Conservation (phyloP, 2,329 filamentous ascomycete genomes). For the Fusarium napiforme region DNA sequence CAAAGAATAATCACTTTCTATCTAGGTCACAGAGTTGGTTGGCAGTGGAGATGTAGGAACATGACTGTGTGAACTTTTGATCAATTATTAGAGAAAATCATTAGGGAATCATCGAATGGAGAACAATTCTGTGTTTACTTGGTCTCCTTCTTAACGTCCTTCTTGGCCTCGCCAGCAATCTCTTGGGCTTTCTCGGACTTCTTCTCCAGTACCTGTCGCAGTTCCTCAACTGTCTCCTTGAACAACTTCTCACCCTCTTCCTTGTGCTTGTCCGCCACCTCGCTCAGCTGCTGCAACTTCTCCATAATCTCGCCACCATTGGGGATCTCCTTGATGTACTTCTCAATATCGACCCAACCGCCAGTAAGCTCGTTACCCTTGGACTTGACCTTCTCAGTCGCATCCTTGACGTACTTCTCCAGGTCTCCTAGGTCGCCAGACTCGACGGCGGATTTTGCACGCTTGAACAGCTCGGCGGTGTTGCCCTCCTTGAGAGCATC, state of each 20-base stretch:
- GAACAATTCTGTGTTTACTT: slow-evolving; percentile 47
- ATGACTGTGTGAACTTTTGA: slow-evolving; percentile 7
- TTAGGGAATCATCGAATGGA: slow-evolving; percentile 16
- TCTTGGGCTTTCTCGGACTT: slow-evolving; percentile 67
- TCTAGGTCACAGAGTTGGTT: neutral
- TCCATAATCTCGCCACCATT: slow-evolving; percentile 71
- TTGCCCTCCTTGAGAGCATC: slow-evolving; percentile 76
- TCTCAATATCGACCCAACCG: slow-evolving; percentile 63
- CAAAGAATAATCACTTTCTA: neutral
- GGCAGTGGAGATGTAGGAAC: neutral
- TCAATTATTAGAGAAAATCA: slow-evolving; percentile 24
- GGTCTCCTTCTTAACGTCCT: slow-evolving; percentile 59
- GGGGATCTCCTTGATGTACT: slow-evolving; percentile 74
- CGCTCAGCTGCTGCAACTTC: slow-evolving; percentile 72
- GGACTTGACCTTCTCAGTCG: slow-evolving; percentile 57
- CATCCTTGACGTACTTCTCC: slow-evolving; percentile 50
- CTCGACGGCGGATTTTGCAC: slow-evolving; percentile 69
- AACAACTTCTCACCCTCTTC: slow-evolving; percentile 76
- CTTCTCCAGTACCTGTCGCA: slow-evolving; percentile 72
- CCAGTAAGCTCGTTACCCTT: slow-evolving; percentile 52
- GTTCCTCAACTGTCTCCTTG: slow-evolving; percentile 74
- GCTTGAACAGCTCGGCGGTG: slow-evolving; percentile 69
- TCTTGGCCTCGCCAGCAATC: slow-evolving; percentile 65
- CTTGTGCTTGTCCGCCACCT: slow-evolving; percentile 74
- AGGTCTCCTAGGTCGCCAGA: slow-evolving; percentile 66